A percentile compares a stretch with the other conserved stretches of the same genome.
phyloP scores from a whole-genome alignment of 352 stramenopile genomes.

The Phytophthora fragariaefolia region DNA sequence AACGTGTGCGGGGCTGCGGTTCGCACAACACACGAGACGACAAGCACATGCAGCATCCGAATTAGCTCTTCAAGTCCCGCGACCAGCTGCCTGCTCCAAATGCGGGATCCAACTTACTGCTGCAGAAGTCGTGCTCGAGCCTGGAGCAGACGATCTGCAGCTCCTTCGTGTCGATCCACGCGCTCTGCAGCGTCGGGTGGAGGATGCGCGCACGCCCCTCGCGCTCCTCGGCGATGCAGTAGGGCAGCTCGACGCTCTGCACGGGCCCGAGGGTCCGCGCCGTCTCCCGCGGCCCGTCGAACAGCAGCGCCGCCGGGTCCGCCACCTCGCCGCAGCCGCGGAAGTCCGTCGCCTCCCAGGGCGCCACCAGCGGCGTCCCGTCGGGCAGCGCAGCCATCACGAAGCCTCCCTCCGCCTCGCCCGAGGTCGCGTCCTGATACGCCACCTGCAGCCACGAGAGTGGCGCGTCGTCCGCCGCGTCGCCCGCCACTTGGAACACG shows the following conservation, averaged over 20 bases:
- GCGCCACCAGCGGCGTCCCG: constrained; percentile 47
- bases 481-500: constrained; percentile 42
- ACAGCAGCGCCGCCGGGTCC: constrained; percentile 44
- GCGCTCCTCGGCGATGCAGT: constrained; percentile 47
- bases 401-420: constrained; percentile 47
- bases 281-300: constrained; percentile 37
- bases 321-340: constrained; percentile 51
- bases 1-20: constrained; percentile 55
- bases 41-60: constrained; percentile 4
- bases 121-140: constrained; percentile 52
- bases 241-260: constrained; percentile 47
- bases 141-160: constrained; percentile 54
- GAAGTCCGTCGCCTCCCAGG: constrained; percentile 62
- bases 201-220: constrained; percentile 41
- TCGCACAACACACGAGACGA: constrained; percentile 1
- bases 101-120: constrained; percentile 46
- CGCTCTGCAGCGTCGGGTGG: constrained; percentile 49
- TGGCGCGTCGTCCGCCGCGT: constrained; percentile 16
- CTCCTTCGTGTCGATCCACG: constrained; percentile 64
- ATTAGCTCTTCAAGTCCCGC: constrained; percentile 12
- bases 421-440: constrained; percentile 39
- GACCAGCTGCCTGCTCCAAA: background rate
- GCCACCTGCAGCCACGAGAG: constrained; percentile 64
- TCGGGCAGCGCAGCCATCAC: constrained; percentile 62
- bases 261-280: constrained; percentile 44